Base-by-base conservation (phyloP, 148 eudicot genomes). In the Camellia japonica region DNA sequence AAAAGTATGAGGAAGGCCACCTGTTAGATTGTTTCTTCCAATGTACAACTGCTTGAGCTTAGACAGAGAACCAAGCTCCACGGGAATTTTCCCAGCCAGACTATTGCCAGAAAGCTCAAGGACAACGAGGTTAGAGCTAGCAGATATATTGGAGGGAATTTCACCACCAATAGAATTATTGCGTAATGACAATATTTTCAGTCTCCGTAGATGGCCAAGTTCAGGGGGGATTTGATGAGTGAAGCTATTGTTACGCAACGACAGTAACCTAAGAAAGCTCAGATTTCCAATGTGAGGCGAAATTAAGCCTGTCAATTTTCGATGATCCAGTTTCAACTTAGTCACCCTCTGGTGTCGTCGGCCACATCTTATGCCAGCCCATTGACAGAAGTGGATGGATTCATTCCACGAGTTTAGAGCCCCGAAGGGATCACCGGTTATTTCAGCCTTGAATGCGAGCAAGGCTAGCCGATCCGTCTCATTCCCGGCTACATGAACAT, bases 11-110 rank as follows among this genome's bases (percentile, higher is more conserved):
- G 79, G 79, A 18, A 80, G n/a, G 3, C 13, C 5, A 0, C 83
- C 83, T 42, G 79, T 81, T 1, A 81, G 66, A 13, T 60, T 73
- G 76, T 89, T 89, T 6, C 16, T 1, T n/a, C 2, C 8, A n/a
- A 89, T 5, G 1, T 23, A 2, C 41, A 65, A 2, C 9, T 8
- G 2, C 43, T 20, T 0, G 4, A 65, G 68, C 68, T 7, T 65
- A 7, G 41, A 30, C 13, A 65, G 10, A 2, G 41, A 20, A 65
- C 43, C 68, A 20, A 65, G 11, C 68, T 65, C 68, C 42, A 16
- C 18, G 6, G 87, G 87, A 49, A 84, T 82, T 60, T 0, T 44
- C 41, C 85, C 85, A 0, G 42, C 49, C 52, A 87, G 49, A 13
- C 30, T 82, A 74, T 87, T 87, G 2, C 2, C 0, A 23, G 4